Evolutionary conservation across 805 yeast species (phyloP).

Genomic region (Phaffomyces opuntiae): DNA sequence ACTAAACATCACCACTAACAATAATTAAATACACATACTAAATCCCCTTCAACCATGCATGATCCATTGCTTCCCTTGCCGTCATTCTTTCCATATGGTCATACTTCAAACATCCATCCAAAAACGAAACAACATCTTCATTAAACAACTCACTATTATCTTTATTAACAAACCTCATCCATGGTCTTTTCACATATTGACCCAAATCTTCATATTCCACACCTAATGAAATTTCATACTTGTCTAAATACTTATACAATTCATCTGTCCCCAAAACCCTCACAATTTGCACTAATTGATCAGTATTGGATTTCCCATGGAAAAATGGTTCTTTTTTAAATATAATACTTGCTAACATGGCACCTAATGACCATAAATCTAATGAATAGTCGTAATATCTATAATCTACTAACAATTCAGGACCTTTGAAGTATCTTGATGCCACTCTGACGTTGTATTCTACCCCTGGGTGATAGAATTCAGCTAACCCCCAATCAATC

Average conservation of each 20-base stretch:
- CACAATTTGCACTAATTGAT: constrained; percentile 86
- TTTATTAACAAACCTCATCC: constrained; percentile 54
- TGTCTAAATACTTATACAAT: constrained; percentile 54
- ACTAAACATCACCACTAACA: background rate
- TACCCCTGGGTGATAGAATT: constrained; percentile 83
- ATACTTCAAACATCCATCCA: constrained; percentile 67
- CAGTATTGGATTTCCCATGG: constrained; percentile 87
- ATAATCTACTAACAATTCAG: constrained; percentile 77
- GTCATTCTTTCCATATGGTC: constrained; percentile 87
- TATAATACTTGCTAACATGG: constrained; percentile 84
- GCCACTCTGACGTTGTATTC: constrained; percentile 92
- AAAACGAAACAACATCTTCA: constrained; percentile 56
- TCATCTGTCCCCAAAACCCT: constrained; percentile 82
- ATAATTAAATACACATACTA: constrained; percentile 11
- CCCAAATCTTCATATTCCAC: constrained; percentile 77
- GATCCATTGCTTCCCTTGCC: constrained; percentile 82
- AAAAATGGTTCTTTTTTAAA: constrained; percentile 89
- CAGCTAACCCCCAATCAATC: constrained; percentile 95
- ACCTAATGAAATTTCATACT: constrained; percentile 63
- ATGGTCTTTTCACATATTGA: constrained; percentile 57
- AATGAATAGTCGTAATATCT: constrained; percentile 83
- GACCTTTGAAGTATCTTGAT: constrained; percentile 86
- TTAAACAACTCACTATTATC: constrained; percentile 45
- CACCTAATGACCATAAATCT: constrained; percentile 88
- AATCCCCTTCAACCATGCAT: constrained; percentile 47